Evolutionary conservation across 768 basidiomycete species (phyloP).

Genomic region (Russula foetens): DNA sequence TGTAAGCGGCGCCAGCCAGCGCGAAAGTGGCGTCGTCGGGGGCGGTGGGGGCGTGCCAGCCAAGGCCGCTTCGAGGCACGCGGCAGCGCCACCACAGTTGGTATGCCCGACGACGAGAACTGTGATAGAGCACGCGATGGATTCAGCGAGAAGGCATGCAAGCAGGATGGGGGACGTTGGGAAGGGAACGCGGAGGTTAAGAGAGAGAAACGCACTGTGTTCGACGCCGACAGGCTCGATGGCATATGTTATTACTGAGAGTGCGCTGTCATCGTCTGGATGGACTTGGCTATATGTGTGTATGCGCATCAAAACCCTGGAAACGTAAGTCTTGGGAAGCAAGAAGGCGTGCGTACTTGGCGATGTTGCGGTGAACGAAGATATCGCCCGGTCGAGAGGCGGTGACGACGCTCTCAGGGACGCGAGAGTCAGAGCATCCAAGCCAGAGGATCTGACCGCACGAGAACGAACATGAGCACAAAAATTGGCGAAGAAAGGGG

Average conservation of each 20-base stretch:
- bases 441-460: constrained; percentile 61
- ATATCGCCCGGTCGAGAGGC: constrained; percentile 67
- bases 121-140: constrained; percentile 24
- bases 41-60: constrained; percentile 25
- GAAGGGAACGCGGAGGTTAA: constrained; percentile 8
- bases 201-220: constrained; percentile 54
- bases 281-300: constrained; percentile 54
- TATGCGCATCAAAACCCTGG: neutral
- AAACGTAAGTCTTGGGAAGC: neutral
- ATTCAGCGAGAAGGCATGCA: neutral
- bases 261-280: constrained; percentile 58
- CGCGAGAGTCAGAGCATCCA: constrained; percentile 78
- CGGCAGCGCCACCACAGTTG: constrained; percentile 68
- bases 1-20: constrained; percentile 68
- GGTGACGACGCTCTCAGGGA: constrained; percentile 71
- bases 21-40: constrained; percentile 41
- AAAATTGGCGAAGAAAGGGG: neutral
- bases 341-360: constrained; percentile 44
- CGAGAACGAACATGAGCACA: neutral
- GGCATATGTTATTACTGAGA: constrained; percentile 69
- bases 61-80: constrained; percentile 41
- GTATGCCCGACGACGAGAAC: constrained; percentile 82
- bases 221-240: constrained; percentile 60
- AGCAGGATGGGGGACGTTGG: too few species aligned
- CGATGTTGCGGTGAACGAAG: constrained; percentile 82